Evolutionary conservation across 805 yeast species (phyloP), one percentile per base, ranked within the genome.

Genomic region (Kregervanrija delftensis): DNA sequence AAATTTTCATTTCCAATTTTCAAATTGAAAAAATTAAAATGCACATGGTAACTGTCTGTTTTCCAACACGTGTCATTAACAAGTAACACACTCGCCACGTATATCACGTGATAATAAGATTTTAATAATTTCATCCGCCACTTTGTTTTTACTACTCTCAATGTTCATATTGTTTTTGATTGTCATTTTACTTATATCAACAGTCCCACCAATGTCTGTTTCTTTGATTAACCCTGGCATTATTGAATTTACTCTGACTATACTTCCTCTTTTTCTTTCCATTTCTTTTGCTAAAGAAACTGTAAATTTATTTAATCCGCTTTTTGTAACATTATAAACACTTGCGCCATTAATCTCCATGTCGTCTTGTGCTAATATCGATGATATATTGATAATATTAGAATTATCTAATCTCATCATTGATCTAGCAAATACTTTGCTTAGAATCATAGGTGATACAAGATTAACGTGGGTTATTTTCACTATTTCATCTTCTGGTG

Each of bases 321-420:
- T 80, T 56, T 87, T 87, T 43, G 83, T 67, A 0, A 89, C 85
- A 0, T 83, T 66, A 53, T 87, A 87, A 0, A 81, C 81, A 0
- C 78, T 49, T 0, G 88, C 72, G 1, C 95, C 95, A 8, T 46
- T 38, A 3, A 51, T 28, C 33, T 43, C 33, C 9, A 22, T 10
- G 4, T 16, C 39, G 4, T 38, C 12, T 3, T 74, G 71, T 0
- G 83, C 77, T 16, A 87, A 63, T 8, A 83, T 71, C 0, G 95
- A 85, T 2, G 91, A 76, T 1, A 87, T 62, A 55, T 83, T 86
- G 31, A 86, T 55, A 11, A 87, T 76, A 46, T 57, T 54, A 22
- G 66, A 56, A 42, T 54, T 49, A 1, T 37, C 35, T 10, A 49
- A 42, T 47, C 66, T 55, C 43, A 83, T 46, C 78, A 86, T 74